phyloP scores from a whole-genome alignment of 495 filamentous ascomycete species.

The Tuber umbilicatum region DNA sequence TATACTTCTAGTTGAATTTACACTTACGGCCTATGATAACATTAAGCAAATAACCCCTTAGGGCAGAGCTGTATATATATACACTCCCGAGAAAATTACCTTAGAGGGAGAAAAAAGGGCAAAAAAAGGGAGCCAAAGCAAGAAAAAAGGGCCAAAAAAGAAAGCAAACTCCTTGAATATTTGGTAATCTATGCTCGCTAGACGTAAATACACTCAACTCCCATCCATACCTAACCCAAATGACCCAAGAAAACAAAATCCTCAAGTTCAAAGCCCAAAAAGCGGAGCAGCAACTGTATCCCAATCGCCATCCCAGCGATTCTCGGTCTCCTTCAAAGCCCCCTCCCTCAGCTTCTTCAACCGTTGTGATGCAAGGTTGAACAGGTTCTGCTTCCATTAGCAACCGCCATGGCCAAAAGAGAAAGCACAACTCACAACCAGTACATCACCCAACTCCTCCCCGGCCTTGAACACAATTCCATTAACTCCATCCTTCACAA shows the following conservation, averaged over 20 bases:
- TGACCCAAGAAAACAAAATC: conserved; percentile 12
- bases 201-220: not conserved
- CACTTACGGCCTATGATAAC: not conserved
- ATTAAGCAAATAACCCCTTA: not conserved
- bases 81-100: not conserved
- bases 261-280: conserved; percentile 52
- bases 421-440: conserved; percentile 32
- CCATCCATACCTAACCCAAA: not conserved
- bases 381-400: conserved; percentile 43
- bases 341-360: conserved; percentile 61
- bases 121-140: too few relatives aligned
- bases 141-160: too few relatives aligned
- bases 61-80: not conserved
- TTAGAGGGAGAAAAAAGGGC: not conserved
- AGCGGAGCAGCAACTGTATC: conserved; percentile 65
- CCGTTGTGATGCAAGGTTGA: conserved; percentile 46
- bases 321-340: conserved; percentile 65
- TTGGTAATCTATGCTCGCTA: not conserved
- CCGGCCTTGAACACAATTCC: conserved; percentile 34
- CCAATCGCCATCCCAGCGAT: conserved; percentile 95
- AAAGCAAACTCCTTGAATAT: not conserved
- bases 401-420: conserved; percentile 38
- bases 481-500: conserved; percentile 37
- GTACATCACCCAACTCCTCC: conserved; percentile 23
- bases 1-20: not conserved